phyloP scores from a whole-genome alignment of 805 yeast species.

The Candida railenensis region DNA sequence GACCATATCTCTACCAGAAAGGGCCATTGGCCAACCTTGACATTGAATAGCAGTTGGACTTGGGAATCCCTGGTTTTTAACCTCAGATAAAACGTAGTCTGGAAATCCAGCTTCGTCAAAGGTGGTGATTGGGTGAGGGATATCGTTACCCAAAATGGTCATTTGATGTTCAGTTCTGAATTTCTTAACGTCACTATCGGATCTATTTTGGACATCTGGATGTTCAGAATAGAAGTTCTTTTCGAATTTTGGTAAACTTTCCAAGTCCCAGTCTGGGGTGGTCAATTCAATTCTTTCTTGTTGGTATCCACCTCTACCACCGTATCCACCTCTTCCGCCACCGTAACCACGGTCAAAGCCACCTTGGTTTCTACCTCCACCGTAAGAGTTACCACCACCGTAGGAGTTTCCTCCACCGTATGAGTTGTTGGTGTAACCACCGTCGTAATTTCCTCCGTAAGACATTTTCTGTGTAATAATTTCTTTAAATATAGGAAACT shows the following conservation, averaged over 20 bases:
- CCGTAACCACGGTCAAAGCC: conserved; percentile 35
- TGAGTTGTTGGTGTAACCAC: conserved; percentile 20
- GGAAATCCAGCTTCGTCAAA: conserved; percentile 99
- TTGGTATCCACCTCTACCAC: conserved; percentile 37
- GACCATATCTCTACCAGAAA: conserved; percentile 97
- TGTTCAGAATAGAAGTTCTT: conserved; percentile 93
- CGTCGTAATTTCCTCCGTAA: conserved; percentile 34
- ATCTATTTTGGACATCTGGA: conserved; percentile 70
- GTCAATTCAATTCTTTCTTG: conserved; percentile 49
- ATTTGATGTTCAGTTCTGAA: conserved; percentile 86
- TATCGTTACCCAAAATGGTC: conserved; percentile 78
- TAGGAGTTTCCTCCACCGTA: conserved; percentile 25
- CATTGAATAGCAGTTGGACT: conserved; percentile 96
- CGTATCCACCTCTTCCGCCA: conserved; percentile 31
- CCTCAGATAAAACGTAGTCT: conserved; percentile 84
- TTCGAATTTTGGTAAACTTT: conserved; percentile 81
- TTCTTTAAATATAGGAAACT: background rate
- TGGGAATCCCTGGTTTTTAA: conserved; percentile 88
- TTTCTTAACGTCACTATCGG: conserved; percentile 65
- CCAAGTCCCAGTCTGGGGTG: conserved; percentile 80
- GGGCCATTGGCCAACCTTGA: conserved; percentile 99
- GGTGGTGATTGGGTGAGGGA: conserved; percentile 89
- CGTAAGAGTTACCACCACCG: conserved; percentile 33
- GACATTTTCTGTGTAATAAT: conserved; percentile 30
- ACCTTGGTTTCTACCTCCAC: conserved; percentile 21